phyloP scores from a whole-genome alignment of 306 rosid species.

The Oemleria cerasiformis region DNA sequence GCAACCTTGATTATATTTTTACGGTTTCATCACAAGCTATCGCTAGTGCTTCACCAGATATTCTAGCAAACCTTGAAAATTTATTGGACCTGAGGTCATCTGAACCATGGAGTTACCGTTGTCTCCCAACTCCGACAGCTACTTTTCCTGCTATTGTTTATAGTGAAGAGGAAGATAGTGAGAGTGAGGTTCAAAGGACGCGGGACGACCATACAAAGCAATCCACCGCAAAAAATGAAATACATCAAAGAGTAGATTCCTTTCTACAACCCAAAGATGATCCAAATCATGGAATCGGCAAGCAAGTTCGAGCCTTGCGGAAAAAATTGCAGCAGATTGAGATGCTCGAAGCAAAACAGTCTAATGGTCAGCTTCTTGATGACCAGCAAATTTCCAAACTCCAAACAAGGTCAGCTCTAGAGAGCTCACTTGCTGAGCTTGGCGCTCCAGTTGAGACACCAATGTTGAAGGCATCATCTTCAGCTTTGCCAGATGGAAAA shows the following conservation, averaged over 20 bases:
- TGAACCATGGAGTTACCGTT: constrained; percentile 84
- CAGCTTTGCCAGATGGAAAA: constrained; percentile 53
- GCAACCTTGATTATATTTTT: constrained; percentile 82
- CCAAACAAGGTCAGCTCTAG: constrained; percentile 51
- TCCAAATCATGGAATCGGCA: constrained; percentile 41
- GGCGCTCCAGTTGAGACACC: constrained; percentile 57
- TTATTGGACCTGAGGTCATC: constrained; percentile 74
- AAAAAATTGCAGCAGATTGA: constrained; percentile 97
- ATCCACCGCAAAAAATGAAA: constrained; percentile 36
- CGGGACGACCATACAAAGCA: constrained; percentile 44
- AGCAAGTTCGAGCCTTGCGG: constrained; percentile 66
- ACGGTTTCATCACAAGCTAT: constrained; percentile 67
- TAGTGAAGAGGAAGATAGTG: constrained; percentile 86
- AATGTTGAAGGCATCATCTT: constrained; percentile 40
- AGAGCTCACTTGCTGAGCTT: constrained; percentile 72
- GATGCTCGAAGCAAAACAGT: constrained; percentile 88
- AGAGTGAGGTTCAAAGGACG: constrained; percentile 52
- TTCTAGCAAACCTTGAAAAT: constrained; percentile 74
- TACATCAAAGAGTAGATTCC: constrained; percentile 47
- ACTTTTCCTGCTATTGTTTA: constrained; percentile 73
- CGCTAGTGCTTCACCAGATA: constrained; percentile 60
- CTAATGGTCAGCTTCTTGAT: constrained; percentile 69
- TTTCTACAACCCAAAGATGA: constrained; percentile 68
- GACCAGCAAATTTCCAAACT: constrained; percentile 92
- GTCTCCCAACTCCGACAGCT: constrained; percentile 88